These are phyloP conservation scores for Saksenaea oblongispora DNA, from an alignment of 371 early-diverging fungal species.

Conservation along the genomic window DNA sequence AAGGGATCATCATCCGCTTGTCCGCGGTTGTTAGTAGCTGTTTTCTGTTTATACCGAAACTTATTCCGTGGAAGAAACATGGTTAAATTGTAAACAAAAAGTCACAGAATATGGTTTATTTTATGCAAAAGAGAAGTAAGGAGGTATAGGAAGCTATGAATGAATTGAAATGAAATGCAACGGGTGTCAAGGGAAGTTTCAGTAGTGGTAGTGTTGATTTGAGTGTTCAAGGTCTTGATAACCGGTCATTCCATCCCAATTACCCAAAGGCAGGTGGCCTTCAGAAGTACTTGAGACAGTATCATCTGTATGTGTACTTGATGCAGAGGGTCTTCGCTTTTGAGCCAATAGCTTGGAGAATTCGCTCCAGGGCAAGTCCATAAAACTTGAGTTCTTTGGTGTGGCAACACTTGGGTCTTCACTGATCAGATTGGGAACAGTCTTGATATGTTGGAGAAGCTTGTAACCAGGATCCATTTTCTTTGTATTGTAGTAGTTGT, in stretches of 20 bases:
- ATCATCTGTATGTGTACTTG: neutral
- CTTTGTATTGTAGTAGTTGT: neutral
- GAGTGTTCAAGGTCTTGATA: conserved; percentile 39
- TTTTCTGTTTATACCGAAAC: neutral
- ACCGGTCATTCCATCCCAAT: conserved; percentile 51
- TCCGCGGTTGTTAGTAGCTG: neutral
- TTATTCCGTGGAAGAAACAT: neutral
- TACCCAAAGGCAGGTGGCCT: conserved; percentile 23
- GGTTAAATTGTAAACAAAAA: neutral
- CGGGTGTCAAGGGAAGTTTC: neutral
- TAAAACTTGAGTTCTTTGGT: conserved; percentile 33
- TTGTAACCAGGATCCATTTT: conserved; percentile 39
- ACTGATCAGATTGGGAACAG: conserved; percentile 35
- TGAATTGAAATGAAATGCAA: neutral
- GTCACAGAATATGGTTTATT: neutral
- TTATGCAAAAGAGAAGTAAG: neutral
- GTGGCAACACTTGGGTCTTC: conserved; percentile 37
- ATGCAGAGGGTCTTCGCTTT: conserved; percentile 8
- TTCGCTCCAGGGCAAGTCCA: conserved; percentile 35
- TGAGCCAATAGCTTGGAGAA: conserved; percentile 29
- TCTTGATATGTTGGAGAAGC: conserved; percentile 37
- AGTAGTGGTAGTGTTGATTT: neutral
- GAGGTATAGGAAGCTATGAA: neutral
- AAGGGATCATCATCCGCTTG: conserved; percentile 63
- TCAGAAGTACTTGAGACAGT: neutral